A percentile compares a stretch with the other conserved stretches of the same genome.
Evolutionary conservation across 495 filamentous ascomycete genomes (phyloP).

Genomic region (Lentithecium fluviatile): DNA sequence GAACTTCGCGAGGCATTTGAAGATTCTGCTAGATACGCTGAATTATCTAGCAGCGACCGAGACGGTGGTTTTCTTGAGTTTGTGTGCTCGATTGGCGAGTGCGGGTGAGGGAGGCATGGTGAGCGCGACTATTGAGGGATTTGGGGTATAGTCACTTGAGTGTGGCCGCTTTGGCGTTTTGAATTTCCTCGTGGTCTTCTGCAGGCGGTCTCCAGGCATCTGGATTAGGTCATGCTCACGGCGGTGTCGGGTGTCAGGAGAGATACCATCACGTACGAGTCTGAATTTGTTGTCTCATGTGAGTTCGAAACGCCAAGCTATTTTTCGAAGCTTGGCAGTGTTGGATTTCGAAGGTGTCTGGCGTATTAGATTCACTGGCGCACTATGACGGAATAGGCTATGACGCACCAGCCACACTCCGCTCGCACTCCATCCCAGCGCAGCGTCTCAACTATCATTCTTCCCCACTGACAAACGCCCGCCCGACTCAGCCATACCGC

Average conservation of each 20-base stretch:
- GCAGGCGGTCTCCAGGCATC: too few species aligned
- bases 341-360: too few species aligned
- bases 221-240: too few species aligned
- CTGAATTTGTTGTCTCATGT: too few species aligned
- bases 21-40: conserved; percentile 86
- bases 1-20: conserved; percentile 86
- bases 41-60: conserved; percentile 98
- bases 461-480: not conserved
- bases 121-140: not conserved
- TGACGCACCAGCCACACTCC: not conserved
- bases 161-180: too few species aligned
- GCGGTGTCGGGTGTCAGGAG: too few species aligned
- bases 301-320: too few species aligned
- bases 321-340: too few species aligned
- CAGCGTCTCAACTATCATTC: not conserved
- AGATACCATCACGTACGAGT: too few species aligned
- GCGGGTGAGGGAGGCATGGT: conserved; percentile 60
- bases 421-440: not conserved
- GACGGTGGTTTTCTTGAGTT: conserved; percentile 85
- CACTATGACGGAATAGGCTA: not conserved
- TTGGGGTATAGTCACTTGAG: conserved; percentile 6
- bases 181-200: too few species aligned
- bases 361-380: too few species aligned
- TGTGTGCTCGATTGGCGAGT: conserved; percentile 75
- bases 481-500: not conserved